Percentiles rank a stretch among this genome's conserved stretches.
Conservation (phyloP, 441 rosid species). For the Bruguiera hainesii region DNA sequence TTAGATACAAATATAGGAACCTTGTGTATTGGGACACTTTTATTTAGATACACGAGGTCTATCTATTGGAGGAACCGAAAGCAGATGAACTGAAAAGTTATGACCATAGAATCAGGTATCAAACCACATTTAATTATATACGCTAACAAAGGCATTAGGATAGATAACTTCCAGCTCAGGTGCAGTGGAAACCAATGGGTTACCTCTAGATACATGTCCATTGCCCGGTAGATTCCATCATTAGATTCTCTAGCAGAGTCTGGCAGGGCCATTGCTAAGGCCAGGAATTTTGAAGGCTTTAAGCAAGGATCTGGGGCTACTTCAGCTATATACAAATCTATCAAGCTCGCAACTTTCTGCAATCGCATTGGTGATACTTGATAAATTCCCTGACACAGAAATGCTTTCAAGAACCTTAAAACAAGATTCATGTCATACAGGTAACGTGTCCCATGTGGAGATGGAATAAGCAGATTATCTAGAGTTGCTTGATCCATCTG, state of each 20-base stretch:
- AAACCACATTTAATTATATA: neutral
- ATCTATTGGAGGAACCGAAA: too few species aligned
- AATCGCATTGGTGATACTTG: constrained; percentile 24
- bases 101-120: neutral
- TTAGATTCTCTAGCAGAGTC: constrained; percentile 62
- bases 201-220: constrained; percentile 83
- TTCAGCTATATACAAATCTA: constrained; percentile 71
- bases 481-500: constrained; percentile 70
- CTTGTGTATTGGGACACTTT: neutral
- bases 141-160: neutral
- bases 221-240: constrained; percentile 57
- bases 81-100: neutral
- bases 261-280: constrained; percentile 57
- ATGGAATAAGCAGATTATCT: constrained; percentile 72
- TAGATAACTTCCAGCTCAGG: neutral
- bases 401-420: constrained; percentile 57
- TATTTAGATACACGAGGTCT: too few species aligned
- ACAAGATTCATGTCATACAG: constrained; percentile 72
- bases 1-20: neutral
- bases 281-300: constrained; percentile 62
- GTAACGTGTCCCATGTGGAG: constrained; percentile 46
- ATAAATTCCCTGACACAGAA: constrained; percentile 36
- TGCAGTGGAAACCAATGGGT: neutral
- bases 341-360: constrained; percentile 59
- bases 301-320: constrained; percentile 87